A percentile compares a stretch with the other conserved stretches of the same genome.
phyloP scores from a whole-genome alignment of 2,329 filamentous ascomycete species.

The Aspergillus pseudoviridinutans region DNA sequence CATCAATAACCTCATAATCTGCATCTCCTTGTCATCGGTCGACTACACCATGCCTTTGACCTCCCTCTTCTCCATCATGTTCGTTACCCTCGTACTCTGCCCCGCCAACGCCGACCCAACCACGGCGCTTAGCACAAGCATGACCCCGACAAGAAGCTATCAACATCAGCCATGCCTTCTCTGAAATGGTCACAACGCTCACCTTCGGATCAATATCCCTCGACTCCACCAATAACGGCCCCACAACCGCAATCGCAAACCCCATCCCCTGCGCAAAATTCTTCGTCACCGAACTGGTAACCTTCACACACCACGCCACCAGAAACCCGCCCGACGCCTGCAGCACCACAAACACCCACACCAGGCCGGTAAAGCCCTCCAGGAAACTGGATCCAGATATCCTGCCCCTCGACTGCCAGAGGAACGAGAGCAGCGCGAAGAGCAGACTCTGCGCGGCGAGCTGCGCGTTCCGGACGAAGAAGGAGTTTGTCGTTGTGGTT shows the following conservation, averaged over 20 bases:
- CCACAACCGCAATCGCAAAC: not conserved
- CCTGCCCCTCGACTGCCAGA: not conserved
- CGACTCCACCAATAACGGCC: not conserved
- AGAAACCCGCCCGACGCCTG: not conserved
- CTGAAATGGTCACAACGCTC: not conserved
- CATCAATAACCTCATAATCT: not conserved
- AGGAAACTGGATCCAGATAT: not conserved
- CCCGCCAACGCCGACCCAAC: not conserved
- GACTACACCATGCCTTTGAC: not conserved
- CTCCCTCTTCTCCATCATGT: not conserved
- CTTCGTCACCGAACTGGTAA: not conserved
- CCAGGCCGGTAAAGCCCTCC: not conserved
- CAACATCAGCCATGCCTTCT: not conserved
- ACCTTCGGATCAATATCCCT: not conserved
- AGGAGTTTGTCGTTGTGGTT: not conserved
- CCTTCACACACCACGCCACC: not conserved
- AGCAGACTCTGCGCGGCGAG: not conserved
- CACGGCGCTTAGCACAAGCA: not conserved
- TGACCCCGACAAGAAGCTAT: not conserved
- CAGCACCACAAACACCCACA: not conserved
- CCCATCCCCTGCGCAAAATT: not conserved
- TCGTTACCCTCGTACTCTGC: not conserved
- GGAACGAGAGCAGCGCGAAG: not conserved
- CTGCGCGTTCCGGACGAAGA: not conserved
- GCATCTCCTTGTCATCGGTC: not conserved